Base-by-base conservation (phyloP, 257 asterid genomes). In the Buddleja alternifolia region DNA sequence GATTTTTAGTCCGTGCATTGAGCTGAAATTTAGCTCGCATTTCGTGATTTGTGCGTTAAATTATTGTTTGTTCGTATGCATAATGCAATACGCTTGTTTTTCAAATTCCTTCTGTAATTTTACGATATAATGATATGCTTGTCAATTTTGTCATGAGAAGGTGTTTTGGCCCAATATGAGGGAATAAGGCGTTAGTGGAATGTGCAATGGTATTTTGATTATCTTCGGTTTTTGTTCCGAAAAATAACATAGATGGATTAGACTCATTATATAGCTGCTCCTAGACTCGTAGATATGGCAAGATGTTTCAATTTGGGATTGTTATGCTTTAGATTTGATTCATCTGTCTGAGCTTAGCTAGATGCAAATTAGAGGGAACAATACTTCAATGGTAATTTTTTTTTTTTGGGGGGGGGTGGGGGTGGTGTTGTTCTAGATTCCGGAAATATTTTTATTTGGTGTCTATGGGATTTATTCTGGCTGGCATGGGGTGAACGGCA, bases 11-110 rank as follows among this genome's bases (percentile, higher is more conserved):
- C 8, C 2, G 17, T 60, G 39, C 66, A 52, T 52, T 70, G 42
- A 55, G 21, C 73, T 46, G 44, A 59, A 36, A 10, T 40, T 69
- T 52, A 20, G 50, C 66, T 67, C 52, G 66, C 42, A 23, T 32
- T 50, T 67, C 4, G 39, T 25, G 40, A 74, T 74, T 67, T 45
- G 10, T 60, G 56, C 12, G 5, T 48, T 3, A 11, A 45, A 0
- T 60, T 16, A 8, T 48, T 73, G 23, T 39, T 15, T 10, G n/a
- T 24, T 53, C 24, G n/a, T n/a, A n/a, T 21, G 34, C 5, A 5
- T 3, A 19, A 3, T 50, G 7, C 20, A 25, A 25, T 47, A 1
- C 3, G 29, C 15, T 47, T 46, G 57, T 34, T 23, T 8, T 0
- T 29, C 12, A 17, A 11, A 48, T 21, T 17, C 20, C 14, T 17